These are phyloP conservation scores for Chaetomium sp. DNA, from an alignment of 2,329 filamentous ascomycete genomes.

Conservation along the genomic window DNA sequence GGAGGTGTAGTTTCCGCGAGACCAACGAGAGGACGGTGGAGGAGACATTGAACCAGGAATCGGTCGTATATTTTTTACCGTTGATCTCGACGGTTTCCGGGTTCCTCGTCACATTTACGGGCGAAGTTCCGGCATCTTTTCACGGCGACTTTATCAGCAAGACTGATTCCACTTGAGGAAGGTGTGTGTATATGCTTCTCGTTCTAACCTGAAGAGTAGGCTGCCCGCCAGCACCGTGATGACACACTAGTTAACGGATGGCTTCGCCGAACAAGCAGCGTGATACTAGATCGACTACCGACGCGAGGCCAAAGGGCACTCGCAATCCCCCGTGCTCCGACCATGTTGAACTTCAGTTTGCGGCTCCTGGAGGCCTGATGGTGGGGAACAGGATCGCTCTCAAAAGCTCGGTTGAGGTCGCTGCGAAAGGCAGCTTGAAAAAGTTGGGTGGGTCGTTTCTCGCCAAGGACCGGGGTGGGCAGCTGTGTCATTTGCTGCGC, in stretches of 20 bases:
- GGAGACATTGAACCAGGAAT: conserved; percentile 85
- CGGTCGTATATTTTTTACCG: conserved; percentile 64
- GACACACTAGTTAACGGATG: conserved; percentile 15
- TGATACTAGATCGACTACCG: conserved; percentile 10
- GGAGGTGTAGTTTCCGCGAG: conserved; percentile 80
- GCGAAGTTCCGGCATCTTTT: conserved; percentile 21
- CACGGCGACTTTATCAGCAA: conserved; percentile 19
- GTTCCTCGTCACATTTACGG: conserved; percentile 23
- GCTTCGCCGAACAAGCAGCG: conserved; percentile 16
- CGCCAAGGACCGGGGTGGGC: conserved; percentile 19
- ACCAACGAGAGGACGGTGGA: conserved; percentile 73
- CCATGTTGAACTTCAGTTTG: conserved; percentile 22
- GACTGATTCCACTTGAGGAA: background rate
- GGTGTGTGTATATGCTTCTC: background rate
- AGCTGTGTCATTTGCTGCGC: conserved; percentile 21
- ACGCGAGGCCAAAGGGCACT: conserved; percentile 23
- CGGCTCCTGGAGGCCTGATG: conserved; percentile 16
- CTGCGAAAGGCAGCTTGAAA: conserved; percentile 20
- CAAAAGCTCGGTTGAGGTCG: background rate
- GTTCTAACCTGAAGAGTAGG: conserved; percentile 36
- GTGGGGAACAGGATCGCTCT: conserved; percentile 25
- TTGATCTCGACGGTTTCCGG: conserved; percentile 56
- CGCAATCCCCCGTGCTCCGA: conserved; percentile 26
- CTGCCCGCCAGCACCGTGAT: conserved; percentile 24
- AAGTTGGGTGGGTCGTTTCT: conserved; percentile 17